Percentiles rank a stretch among this genome's conserved stretches.
These are phyloP conservation scores for Amphicarpaea edgeworthii DNA, from an alignment of 306 rosid species.

Conservation along the genomic window DNA sequence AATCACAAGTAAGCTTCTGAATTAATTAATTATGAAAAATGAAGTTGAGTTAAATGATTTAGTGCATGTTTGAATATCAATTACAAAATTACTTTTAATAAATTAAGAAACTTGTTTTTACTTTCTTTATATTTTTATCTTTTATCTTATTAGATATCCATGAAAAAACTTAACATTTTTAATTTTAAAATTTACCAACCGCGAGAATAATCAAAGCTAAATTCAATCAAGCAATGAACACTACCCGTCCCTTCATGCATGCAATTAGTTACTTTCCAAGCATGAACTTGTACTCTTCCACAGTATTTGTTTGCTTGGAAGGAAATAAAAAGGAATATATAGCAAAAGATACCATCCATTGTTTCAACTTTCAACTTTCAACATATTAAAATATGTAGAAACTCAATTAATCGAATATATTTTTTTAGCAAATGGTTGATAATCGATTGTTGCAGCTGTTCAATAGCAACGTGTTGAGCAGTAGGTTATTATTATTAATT, in stretches of 20 bases:
- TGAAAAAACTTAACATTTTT: no score
- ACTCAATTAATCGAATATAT: background rate
- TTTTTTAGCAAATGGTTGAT: background rate
- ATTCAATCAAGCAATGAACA: constrained; percentile 8
- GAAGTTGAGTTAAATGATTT: no score
- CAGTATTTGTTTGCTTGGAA: background rate
- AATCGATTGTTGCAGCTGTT: constrained; percentile 2
- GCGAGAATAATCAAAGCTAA: background rate
- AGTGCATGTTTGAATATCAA: no score
- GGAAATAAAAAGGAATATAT: background rate
- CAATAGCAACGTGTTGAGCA: constrained; percentile 26
- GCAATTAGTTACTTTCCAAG: constrained; percentile 8
- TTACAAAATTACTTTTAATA: no score
- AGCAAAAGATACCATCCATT: background rate
- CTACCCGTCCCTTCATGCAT: background rate
- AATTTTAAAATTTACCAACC: no score
- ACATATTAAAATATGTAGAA: background rate
- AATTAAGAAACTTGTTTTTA: no score
- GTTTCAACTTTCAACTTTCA: no score
- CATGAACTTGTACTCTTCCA: background rate
- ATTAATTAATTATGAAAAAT: no score
- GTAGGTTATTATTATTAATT: background rate
- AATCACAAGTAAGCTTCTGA: no score
- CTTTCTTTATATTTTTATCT: no score
- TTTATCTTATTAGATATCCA: no score